Evolutionary conservation across 352 stramenopile genomes (phyloP).

Genomic region (Thraustochytrium sp.): DNA sequence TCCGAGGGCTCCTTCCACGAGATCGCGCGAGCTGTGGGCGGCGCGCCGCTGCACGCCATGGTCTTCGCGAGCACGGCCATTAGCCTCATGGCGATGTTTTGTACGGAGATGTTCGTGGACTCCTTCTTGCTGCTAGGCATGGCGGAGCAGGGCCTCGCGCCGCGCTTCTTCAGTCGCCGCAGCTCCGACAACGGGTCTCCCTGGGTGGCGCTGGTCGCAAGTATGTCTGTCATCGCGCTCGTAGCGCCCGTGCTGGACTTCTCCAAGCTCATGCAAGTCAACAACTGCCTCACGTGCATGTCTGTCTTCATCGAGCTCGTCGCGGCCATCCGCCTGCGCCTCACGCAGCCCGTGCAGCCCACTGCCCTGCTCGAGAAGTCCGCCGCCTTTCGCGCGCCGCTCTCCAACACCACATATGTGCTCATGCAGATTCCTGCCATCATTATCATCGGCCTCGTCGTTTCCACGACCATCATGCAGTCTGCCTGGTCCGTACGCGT

Average conservation of each 20-base stretch:
- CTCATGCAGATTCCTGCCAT: neutral
- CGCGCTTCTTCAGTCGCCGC: conserved; percentile 57
- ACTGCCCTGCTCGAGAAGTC: neutral
- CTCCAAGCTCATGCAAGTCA: conserved; percentile 34
- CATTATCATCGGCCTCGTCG: neutral
- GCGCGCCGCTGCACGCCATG: conserved; percentile 63
- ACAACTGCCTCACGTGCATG: conserved; percentile 39
- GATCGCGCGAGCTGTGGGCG: conserved; percentile 56
- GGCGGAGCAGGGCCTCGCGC: conserved; percentile 66
- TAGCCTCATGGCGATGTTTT: conserved; percentile 67
- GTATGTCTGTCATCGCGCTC: neutral
- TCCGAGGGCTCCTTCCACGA: conserved; percentile 66
- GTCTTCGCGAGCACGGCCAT: conserved; percentile 65
- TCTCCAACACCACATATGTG: neutral
- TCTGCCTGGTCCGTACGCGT: neutral
- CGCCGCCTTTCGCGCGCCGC: neutral
- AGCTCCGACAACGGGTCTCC: neutral
- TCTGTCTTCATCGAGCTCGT: conserved; percentile 36
- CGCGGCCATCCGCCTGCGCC: neutral
- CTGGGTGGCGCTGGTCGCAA: neutral
- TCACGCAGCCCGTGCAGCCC: neutral
- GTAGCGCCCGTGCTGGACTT: conserved; percentile 14
- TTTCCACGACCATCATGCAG: neutral
- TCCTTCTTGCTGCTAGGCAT: conserved; percentile 69
- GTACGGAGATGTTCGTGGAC: conserved; percentile 72